Conservation (phyloP, 306 rosid genomes). For the Dalbergia cultrata region DNA sequence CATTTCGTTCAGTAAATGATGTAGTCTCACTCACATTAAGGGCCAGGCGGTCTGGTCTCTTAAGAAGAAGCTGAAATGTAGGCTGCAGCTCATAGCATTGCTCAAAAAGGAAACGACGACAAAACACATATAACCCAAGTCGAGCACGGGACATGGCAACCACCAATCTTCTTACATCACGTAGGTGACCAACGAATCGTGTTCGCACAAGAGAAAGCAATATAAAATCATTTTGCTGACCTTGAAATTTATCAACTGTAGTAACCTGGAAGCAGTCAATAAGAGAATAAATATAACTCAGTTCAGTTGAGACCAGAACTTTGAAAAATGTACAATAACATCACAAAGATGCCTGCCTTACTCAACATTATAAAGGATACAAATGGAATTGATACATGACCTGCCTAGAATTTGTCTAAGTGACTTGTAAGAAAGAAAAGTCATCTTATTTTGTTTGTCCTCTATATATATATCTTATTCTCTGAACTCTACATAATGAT, state of each 20-base stretch:
- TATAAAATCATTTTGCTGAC: constrained; percentile 98
- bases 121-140: constrained; percentile 90
- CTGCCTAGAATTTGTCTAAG: background rate
- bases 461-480: background rate
- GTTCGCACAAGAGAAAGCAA: constrained; percentile 94
- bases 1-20: constrained; percentile 70
- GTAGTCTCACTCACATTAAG: constrained; percentile 77
- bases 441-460: background rate
- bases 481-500: background rate
- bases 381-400: background rate
- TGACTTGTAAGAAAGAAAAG: background rate
- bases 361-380: background rate
- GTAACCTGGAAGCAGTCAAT: constrained; percentile 67
- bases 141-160: constrained; percentile 99
- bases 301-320: constrained; percentile 16
- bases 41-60: constrained; percentile 86
- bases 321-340: background rate
- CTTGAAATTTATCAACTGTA: constrained; percentile 98
- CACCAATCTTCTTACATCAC: constrained; percentile 97
- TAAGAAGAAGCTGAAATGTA: constrained; percentile 89
- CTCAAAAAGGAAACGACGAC: constrained; percentile 93
- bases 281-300: constrained; percentile 20
- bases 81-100: constrained; percentile 98
- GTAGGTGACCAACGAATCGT: constrained; percentile 95
- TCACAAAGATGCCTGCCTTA: constrained; percentile 2